Evolutionary conservation across 108 stramenopile species (phyloP).

Genomic region (Cyclotella baltica): DNA sequence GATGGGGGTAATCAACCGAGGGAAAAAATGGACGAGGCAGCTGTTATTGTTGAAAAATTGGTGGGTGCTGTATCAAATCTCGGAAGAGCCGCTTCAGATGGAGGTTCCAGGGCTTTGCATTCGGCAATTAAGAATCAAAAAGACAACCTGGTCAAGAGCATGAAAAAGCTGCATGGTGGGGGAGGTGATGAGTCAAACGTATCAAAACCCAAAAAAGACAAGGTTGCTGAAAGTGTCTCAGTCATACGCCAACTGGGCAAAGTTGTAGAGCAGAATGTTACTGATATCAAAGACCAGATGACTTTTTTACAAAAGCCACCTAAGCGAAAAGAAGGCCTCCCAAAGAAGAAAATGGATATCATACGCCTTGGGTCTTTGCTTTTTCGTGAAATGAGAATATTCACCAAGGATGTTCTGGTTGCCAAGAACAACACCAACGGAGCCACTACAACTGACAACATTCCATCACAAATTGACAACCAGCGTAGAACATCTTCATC

Average conservation of each 20-base stretch:
- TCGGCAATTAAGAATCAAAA: slow-evolving; percentile 40
- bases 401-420: slow-evolving; percentile 49
- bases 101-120: slow-evolving; percentile 40
- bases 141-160: slow-evolving; percentile 38
- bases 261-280: slow-evolving; percentile 56
- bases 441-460: neutral
- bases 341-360: slow-evolving; percentile 24
- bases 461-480: slow-evolving; percentile 10
- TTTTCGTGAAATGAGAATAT: slow-evolving; percentile 46
- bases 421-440: slow-evolving; percentile 13
- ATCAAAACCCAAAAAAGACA: slow-evolving; percentile 18
- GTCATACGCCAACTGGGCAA: slow-evolving; percentile 50
- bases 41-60: slow-evolving; percentile 41
- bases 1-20: slow-evolving; percentile 18
- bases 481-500: neutral
- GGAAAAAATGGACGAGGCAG: slow-evolving; percentile 45
- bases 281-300: slow-evolving; percentile 43
- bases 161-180: slow-evolving; percentile 52
- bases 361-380: slow-evolving; percentile 48
- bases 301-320: slow-evolving; percentile 48
- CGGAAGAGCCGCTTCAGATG: slow-evolving; percentile 51
- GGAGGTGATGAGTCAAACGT: slow-evolving; percentile 1
- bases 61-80: slow-evolving; percentile 51
- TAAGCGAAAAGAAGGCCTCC: slow-evolving; percentile 43
- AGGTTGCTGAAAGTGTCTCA: slow-evolving; percentile 21